phyloP scores from a whole-genome alignment of 306 rosid species.

The Lotus japonicus region DNA sequence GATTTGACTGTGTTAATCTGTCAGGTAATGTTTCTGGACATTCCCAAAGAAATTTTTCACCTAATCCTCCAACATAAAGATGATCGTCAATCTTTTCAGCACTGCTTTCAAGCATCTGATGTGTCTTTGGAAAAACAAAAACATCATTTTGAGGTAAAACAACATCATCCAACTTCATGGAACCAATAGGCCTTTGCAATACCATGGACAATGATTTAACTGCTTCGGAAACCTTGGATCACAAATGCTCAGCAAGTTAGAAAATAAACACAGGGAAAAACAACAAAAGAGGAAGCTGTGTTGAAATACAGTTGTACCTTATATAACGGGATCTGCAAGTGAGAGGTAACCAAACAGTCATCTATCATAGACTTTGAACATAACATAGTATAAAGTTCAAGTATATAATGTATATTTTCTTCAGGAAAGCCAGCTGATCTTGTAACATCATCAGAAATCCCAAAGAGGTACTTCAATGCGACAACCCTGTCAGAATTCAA shows the following conservation, averaged over 20 bases:
- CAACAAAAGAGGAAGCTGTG: background rate
- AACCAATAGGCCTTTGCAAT: slow-evolving; percentile 58
- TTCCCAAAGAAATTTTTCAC: slow-evolving; percentile 85
- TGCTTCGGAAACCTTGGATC: slow-evolving; percentile 56
- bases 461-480: slow-evolving; percentile 71
- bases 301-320: slow-evolving; percentile 46
- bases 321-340: slow-evolving; percentile 38
- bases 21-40: slow-evolving; percentile 94
- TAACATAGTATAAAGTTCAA: slow-evolving; percentile 48
- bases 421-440: slow-evolving; percentile 50
- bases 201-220: slow-evolving; percentile 51
- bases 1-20: slow-evolving; percentile 52
- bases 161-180: slow-evolving; percentile 37
- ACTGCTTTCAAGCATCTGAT: slow-evolving; percentile 43
- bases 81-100: slow-evolving; percentile 58
- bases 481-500: slow-evolving; percentile 65
- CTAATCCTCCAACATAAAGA: slow-evolving; percentile 52
- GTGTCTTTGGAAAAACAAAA: slow-evolving; percentile 41
- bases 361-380: slow-evolving; percentile 45
- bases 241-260: slow-evolving; percentile 26
- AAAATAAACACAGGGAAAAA: slow-evolving; percentile 6
- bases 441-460: slow-evolving; percentile 50
- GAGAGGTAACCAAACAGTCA: slow-evolving; percentile 42
- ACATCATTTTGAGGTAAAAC: slow-evolving; percentile 38
- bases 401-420: slow-evolving; percentile 53